phyloP scores from a whole-genome alignment of 2,329 filamentous ascomycete genomes.

The Phyllosticta paracitricarpa region DNA sequence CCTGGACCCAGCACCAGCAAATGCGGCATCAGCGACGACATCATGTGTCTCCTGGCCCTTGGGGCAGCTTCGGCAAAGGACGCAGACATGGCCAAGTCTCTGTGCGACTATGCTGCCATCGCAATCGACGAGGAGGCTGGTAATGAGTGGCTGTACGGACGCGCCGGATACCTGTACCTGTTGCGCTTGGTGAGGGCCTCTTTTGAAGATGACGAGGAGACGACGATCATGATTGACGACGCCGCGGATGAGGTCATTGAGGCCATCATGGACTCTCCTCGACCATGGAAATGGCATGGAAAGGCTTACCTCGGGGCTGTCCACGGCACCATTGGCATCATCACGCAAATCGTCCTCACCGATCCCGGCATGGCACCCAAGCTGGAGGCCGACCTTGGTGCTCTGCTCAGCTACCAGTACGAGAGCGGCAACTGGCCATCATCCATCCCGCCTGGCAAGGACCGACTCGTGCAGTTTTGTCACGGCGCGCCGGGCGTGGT shows the following conservation, averaged over 20 bases:
- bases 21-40: constrained; percentile 42
- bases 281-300: constrained; percentile 55
- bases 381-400: constrained; percentile 43
- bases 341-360: constrained; percentile 57
- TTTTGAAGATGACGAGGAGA: constrained; percentile 40
- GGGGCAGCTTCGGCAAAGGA: constrained; percentile 42
- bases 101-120: constrained; percentile 39
- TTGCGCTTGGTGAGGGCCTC: constrained; percentile 52
- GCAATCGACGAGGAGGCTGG: constrained; percentile 37
- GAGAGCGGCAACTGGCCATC: constrained; percentile 55
- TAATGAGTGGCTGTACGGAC: constrained; percentile 58
- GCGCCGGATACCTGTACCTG: constrained; percentile 58
- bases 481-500: constrained; percentile 58
- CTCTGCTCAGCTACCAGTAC: constrained; percentile 50
- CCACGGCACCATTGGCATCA: constrained; percentile 59
- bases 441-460: constrained; percentile 39
- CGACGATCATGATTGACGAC: constrained; percentile 42
- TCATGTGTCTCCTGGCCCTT: constrained; percentile 40
- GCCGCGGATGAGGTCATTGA: constrained; percentile 49
- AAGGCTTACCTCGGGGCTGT: constrained; percentile 55
- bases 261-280: constrained; percentile 46
- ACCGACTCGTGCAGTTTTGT: constrained; percentile 53
- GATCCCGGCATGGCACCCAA: constrained; percentile 44
- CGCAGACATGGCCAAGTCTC: constrained; percentile 37
- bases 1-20: constrained; percentile 35